Percentiles rank a stretch among this genome's conserved stretches.
phyloP scores from a whole-genome alignment of 2,329 filamentous ascomycete species.

The Pseudocercospora pini-densiflorae region DNA sequence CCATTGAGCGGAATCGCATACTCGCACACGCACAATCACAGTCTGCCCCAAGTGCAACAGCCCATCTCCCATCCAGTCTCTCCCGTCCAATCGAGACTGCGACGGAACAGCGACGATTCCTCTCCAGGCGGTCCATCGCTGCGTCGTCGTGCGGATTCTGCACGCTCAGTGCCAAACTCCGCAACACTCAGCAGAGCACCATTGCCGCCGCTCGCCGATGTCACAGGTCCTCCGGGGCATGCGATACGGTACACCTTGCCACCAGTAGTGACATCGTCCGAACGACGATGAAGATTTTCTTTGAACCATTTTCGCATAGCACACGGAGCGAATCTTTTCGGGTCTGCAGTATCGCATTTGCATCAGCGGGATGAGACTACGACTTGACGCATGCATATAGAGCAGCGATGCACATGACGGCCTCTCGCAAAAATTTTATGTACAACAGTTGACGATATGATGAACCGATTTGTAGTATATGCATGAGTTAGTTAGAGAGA shows the following conservation, averaged over 20 bases:
- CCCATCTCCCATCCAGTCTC: constrained; percentile 34
- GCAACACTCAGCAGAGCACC: constrained; percentile 25
- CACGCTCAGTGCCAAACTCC: constrained; percentile 33
- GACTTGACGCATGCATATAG: constrained; percentile 15
- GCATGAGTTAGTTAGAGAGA: neutral
- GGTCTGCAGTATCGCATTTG: constrained; percentile 15
- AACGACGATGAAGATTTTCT: constrained; percentile 27
- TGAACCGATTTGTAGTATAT: constrained; percentile 7
- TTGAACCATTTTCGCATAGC: constrained; percentile 18
- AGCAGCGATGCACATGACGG: constrained; percentile 11
- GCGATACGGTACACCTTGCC: constrained; percentile 35
- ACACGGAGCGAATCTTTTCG: constrained; percentile 11
- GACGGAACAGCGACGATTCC: constrained; percentile 33
- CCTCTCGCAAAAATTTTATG: neutral
- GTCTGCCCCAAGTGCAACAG: constrained; percentile 38
- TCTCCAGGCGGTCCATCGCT: constrained; percentile 27
- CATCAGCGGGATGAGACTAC: constrained; percentile 11
- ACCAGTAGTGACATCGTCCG: constrained; percentile 37
- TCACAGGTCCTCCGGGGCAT: constrained; percentile 27
- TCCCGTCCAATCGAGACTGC: constrained; percentile 34
- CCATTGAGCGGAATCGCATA: constrained; percentile 26
- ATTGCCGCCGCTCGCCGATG: constrained; percentile 36
- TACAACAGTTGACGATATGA: constrained; percentile 12
- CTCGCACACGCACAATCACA: constrained; percentile 40
- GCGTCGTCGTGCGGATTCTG: constrained; percentile 40